Conservation (phyloP, 192 early-diverging fungal genomes). For the Coemansia sp. region DNA sequence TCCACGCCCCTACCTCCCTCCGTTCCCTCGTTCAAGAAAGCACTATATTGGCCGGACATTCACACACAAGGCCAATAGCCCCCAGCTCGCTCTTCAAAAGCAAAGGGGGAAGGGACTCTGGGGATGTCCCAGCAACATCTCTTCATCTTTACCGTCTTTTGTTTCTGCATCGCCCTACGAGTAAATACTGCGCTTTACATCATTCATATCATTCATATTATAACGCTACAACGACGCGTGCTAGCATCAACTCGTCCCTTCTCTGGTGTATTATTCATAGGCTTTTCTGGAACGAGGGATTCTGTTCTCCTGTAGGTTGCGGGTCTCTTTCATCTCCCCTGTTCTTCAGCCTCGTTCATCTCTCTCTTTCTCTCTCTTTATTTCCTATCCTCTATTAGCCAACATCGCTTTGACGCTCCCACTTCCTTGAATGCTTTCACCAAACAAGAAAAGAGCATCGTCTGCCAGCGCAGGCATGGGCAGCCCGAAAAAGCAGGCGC, state of each 20-base stretch:
- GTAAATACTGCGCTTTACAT: not conserved
- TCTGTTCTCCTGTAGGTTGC: not conserved
- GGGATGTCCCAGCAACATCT: not conserved
- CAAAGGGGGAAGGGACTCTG: not conserved
- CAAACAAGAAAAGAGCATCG: not conserved
- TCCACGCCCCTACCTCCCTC: conserved; percentile 1
- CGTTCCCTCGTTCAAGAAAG: conserved; percentile 9
- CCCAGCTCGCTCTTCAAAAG: not conserved
- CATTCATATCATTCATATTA: not conserved
- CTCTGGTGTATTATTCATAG: not conserved
- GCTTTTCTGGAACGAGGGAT: conserved; percentile 1
- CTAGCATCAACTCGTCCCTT: not conserved
- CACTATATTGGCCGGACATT: not conserved
- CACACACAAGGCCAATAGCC: no score
- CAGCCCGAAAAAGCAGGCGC: not conserved
- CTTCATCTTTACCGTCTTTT: not conserved
- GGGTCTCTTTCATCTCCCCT: not conserved
- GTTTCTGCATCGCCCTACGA: not conserved
- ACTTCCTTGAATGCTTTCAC: not conserved
- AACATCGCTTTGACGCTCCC: not conserved
- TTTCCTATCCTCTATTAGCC: not conserved
- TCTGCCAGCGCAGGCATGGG: not conserved
- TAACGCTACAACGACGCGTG: not conserved
- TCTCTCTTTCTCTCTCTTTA: not conserved
- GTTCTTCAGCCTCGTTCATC: not conserved